Base-by-base conservation (phyloP, 176 grass and related monocot species). In the Phoenix roebelenii region DNA sequence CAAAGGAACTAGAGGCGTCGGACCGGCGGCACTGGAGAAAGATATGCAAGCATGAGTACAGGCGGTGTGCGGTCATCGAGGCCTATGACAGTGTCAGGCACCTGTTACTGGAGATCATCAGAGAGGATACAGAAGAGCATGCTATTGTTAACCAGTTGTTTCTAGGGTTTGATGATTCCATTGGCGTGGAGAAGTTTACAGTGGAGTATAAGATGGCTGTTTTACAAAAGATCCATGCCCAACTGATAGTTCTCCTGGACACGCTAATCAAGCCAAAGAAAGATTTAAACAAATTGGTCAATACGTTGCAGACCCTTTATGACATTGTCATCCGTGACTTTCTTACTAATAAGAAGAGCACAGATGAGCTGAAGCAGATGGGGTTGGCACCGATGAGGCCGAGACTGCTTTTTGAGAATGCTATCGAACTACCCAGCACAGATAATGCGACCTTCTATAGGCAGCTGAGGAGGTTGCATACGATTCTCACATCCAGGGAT, bases 401-500 rank as follows among this genome's bases (percentile, higher is more conserved):
- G 25, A 77, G 74, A 26, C 73, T 91, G 58, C 92, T 87, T 24
- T 97, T 97, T 82, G 87, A 88, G 78, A 67, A 85, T 72, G 72
- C 83, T 60, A 57, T 91, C 56, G 82, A 66, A 65, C 72, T 67
- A 54, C 87, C 87, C 18, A 57, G 49, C 61, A 71, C 79, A 14
- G 25, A 68, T 22, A 66, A 88, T 70, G 63, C 78, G 57, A 77
- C 67, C 25, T 97, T 97, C 71, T 97, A 85, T 57, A 86, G 83
- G 74, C 87, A 97, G 65, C 81, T 91, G 59, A 87, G 83, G 57
- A 74, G 92, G 24, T 72, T 97, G 49, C 87, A 90, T 63, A 97
- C 84, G 2, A 88, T 97, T 71, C 83, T 97, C 28, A 88, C 92
- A 19, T 91, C 83, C 59, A 86, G 84, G 49, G 92, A 91, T 90